A percentile compares a stretch with the other conserved stretches of the same genome.
phyloP scores from a whole-genome alignment of 352 stramenopile genomes.

The Phytophthora cactorum region DNA sequence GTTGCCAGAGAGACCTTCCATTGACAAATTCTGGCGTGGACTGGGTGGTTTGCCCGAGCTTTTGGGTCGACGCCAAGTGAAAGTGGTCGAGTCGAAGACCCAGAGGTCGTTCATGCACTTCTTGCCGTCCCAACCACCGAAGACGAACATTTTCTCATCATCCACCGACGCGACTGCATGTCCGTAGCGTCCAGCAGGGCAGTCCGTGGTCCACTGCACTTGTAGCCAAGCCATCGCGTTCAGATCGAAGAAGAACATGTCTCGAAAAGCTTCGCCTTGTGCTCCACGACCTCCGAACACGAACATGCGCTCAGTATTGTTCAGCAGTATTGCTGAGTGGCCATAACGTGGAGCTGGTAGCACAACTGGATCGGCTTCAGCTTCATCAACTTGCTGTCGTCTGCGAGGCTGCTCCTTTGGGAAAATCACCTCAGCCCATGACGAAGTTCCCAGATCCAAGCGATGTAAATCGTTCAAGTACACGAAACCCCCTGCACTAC shows the following conservation, averaged over 20 bases:
- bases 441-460: conserved; percentile 84
- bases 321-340: conserved; percentile 84
- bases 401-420: conserved; percentile 27
- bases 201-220: conserved; percentile 88
- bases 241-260: conserved; percentile 92
- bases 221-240: conserved; percentile 81
- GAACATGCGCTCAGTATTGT: conserved; percentile 70
- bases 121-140: conserved; percentile 89
- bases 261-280: conserved; percentile 64
- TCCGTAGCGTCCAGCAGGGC: conserved; percentile 74
- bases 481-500: conserved; percentile 80
- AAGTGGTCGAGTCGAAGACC: conserved; percentile 69
- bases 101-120: conserved; percentile 81
- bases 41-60: conserved; percentile 68
- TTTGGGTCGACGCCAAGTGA: conserved; percentile 79
- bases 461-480: conserved; percentile 93
- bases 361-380: conserved; percentile 41
- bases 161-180: conserved; percentile 69
- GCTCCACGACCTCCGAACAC: conserved; percentile 74
- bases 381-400: conserved; percentile 27
- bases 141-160: conserved; percentile 83
- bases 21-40: conserved; percentile 77
- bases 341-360: conserved; percentile 82
- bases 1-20: conserved; percentile 33
- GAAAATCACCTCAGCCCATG: conserved; percentile 74